Evolutionary conservation across 2,329 filamentous ascomycete species (phyloP), one percentile per base, ranked within the genome.

Genomic region (Colletotrichum destructivum): DNA sequence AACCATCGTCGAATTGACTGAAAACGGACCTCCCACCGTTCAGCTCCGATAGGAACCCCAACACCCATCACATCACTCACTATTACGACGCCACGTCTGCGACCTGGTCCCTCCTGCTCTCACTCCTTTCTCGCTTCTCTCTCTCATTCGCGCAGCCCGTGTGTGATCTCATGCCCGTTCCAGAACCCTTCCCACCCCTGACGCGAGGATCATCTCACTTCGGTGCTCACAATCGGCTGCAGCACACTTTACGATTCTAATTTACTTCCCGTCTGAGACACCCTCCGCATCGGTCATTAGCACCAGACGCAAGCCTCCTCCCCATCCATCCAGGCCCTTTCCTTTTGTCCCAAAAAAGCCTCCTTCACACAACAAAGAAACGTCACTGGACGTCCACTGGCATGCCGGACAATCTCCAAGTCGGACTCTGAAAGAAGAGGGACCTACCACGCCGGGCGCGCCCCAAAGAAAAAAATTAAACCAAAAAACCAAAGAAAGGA

Each of bases 191-290:
- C 26, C 26, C 26, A 26, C 4, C 31, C 31, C 31, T 31, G 31
- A 31, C 54, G 13, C 26, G 38, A 62, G 51, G 44, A 57, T 47
- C 49, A 40, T 63, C 40, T 47, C 16, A n/a, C 40, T 55, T 44
- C 23, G n/a, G 49, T 49, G 35, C 52, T 55, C 35, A 18, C 38
- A 35, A 3, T 31, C 31, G 2, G 4, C 31, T 11, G 26, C 31
- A 18, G 26, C 12, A 55, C 11, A 7, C 31, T 55, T n/a, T 7
- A n/a, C 60, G 44, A 26, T 15, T 51, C 6, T 64, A 49, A 26
- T 70, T 56, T 67, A 38, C 44, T 71, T 68, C 68, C 68, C 63
- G 63, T 38, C 68, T 68, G 68, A 71, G 68, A 71, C 68, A 71
- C 26, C 42, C 38, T 42, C 68, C 63, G 64, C 64, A 40, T 71